Percentiles rank a stretch among this genome's conserved stretches.
phyloP scores from a whole-genome alignment of 805 yeast species.

The Wickerhamomyces canadensis region DNA sequence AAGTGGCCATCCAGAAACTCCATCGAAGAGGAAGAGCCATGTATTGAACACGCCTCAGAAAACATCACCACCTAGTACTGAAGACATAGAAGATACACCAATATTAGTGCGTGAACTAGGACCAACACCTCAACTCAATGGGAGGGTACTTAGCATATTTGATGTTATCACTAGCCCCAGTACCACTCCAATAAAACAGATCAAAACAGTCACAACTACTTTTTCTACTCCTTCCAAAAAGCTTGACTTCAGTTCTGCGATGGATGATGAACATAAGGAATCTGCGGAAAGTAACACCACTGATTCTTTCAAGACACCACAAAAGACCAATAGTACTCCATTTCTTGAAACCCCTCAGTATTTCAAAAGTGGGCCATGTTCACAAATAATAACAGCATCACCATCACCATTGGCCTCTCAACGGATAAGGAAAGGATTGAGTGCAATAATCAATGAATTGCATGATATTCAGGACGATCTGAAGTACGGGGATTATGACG shows the following conservation, averaged over 20 bases:
- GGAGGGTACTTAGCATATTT: slow-evolving; percentile 68
- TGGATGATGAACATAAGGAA: slow-evolving; percentile 3
- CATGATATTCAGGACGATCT: slow-evolving; percentile 29
- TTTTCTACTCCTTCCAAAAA: slow-evolving; percentile 10
- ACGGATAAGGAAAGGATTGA: slow-evolving; percentile 29
- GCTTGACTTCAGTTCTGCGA: slow-evolving; percentile 7
- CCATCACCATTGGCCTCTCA: slow-evolving; percentile 27
- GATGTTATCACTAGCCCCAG: slow-evolving; percentile 33
- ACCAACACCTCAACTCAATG: slow-evolving; percentile 84
- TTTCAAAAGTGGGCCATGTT: slow-evolving; percentile 19
- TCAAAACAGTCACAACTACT: not conserved
- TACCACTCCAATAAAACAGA: slow-evolving; percentile 11
- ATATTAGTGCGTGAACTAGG: slow-evolving; percentile 44
- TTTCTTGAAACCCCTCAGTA: slow-evolving; percentile 40
- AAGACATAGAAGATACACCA: slow-evolving; percentile 4
- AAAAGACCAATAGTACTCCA: slow-evolving; percentile 4
- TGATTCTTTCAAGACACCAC: slow-evolving; percentile 16
- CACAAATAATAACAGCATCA: slow-evolving; percentile 10
- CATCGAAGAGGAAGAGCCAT: slow-evolving; percentile 4
- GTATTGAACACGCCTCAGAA: slow-evolving; percentile 18
- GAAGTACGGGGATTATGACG: slow-evolving; percentile 20
- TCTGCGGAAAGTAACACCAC: not conserved
- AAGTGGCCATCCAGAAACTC: slow-evolving; percentile 2
- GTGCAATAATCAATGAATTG: slow-evolving; percentile 43
- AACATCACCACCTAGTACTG: slow-evolving; percentile 17